These are phyloP conservation scores for Lachnellula suecica DNA, from an alignment of 2,329 filamentous ascomycete genomes.

Conservation along the genomic window DNA sequence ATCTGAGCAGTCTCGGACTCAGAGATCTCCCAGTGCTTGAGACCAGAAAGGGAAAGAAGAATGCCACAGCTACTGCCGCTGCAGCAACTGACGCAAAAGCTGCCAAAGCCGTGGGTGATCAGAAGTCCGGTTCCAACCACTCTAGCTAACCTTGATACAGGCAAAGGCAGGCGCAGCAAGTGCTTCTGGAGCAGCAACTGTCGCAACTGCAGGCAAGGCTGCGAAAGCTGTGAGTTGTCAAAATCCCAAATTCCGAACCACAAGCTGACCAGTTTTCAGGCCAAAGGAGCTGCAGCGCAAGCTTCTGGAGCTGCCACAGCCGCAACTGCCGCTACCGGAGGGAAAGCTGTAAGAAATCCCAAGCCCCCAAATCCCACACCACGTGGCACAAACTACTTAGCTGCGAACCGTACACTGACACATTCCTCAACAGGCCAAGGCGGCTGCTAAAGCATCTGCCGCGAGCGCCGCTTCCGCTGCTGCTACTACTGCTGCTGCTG, in stretches of 20 bases:
- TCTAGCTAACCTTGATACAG: neutral
- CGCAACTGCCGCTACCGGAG: conserved; percentile 1
- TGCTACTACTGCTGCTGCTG: conserved; percentile 1
- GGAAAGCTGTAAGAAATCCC: neutral
- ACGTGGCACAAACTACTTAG: no score
- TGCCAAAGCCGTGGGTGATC: conserved; percentile 1
- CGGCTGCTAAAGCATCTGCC: neutral
- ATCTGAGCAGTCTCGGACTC: conserved; percentile 15
- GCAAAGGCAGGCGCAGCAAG: no score
- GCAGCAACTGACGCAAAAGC: neutral
- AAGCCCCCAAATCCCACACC: no score
- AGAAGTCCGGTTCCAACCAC: neutral
- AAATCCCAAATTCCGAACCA: neutral
- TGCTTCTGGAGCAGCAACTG: neutral
- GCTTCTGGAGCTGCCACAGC: neutral
- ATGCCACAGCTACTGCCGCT: conserved; percentile 13
- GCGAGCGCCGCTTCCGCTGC: neutral
- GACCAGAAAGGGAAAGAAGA: conserved; percentile 15
- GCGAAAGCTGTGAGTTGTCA: neutral
- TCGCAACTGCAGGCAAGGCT: neutral
- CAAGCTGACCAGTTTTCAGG: neutral
- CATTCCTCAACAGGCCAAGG: no score
- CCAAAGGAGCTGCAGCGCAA: neutral
- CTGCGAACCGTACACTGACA: no score
- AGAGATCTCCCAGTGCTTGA: conserved; percentile 18